Conservation (phyloP, 208 protist genomes). For the Acanthamoeba triangularis region DNA sequence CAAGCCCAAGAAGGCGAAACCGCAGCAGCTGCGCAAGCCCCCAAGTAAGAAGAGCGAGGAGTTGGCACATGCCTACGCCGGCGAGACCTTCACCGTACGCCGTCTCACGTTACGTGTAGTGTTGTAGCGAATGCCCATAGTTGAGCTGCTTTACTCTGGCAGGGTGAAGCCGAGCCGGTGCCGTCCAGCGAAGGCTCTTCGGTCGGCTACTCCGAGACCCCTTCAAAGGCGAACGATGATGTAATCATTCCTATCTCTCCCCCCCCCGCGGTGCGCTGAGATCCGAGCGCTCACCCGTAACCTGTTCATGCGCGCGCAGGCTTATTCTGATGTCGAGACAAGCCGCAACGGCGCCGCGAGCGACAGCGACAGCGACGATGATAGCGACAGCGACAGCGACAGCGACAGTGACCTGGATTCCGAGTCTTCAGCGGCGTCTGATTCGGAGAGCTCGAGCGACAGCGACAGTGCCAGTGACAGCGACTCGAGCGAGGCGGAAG, state of each 20-base stretch:
- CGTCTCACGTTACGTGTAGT: background rate
- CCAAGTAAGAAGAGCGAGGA: background rate
- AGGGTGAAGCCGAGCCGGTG: background rate
- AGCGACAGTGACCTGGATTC: background rate
- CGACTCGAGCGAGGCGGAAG: background rate
- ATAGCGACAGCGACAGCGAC: background rate
- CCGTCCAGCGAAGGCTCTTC: background rate
- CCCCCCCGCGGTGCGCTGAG: background rate
- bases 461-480: background rate
- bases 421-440: background rate
- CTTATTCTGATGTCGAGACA: background rate
- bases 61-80: background rate
- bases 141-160: background rate
- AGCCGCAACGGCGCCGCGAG: background rate
- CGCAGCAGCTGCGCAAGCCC: background rate
- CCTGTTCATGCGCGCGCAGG: background rate
- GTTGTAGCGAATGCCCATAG: background rate
- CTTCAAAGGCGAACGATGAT: background rate
- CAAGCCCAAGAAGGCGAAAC: background rate
- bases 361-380: background rate
- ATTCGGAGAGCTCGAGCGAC: background rate
- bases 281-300: background rate
- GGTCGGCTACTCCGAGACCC: background rate
- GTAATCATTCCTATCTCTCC: background rate
- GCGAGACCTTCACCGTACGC: constrained; percentile 14